Evolutionary conservation across 768 basidiomycete species (phyloP).

Genomic region (Mycena amicta): DNA sequence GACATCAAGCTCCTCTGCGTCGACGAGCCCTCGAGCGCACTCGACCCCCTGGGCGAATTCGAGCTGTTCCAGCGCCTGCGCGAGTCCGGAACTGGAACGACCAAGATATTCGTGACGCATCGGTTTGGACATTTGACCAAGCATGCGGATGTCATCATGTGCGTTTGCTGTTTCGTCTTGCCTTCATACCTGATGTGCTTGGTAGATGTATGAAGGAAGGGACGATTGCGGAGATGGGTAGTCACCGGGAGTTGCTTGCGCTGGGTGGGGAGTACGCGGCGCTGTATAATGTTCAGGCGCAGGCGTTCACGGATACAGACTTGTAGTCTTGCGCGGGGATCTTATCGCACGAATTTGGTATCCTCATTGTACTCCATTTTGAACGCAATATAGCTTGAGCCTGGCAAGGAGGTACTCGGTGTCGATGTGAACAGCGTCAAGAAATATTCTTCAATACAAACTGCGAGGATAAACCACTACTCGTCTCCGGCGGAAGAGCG

Average conservation of each 20-base stretch:
- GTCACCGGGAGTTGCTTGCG: neutral
- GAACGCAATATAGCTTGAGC: no score
- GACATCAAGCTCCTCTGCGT: slow-evolving; percentile 13
- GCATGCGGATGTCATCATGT: slow-evolving; percentile 28
- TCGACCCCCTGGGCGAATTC: slow-evolving; percentile 15
- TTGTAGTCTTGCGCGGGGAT: no score
- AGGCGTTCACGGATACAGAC: no score
- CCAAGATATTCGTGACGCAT: slow-evolving; percentile 26
- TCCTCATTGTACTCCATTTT: no score
- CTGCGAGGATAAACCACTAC: no score
- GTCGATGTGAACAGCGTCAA: no score
- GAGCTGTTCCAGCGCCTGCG: slow-evolving; percentile 12
- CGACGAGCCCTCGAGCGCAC: slow-evolving; percentile 8
- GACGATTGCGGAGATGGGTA: neutral
- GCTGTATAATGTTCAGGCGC: neutral
- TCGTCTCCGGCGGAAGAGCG: no score
- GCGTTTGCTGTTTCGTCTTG: neutral
- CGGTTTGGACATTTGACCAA: slow-evolving; percentile 29
- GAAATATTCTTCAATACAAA: no score
- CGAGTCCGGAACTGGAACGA: slow-evolving; percentile 5
- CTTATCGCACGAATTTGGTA: no score
- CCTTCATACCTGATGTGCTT: neutral
- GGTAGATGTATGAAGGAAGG: slow-evolving; percentile 2
- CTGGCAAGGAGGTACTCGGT: no score
- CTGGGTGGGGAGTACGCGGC: neutral